Conservation (phyloP, 31 red algal genomes). For the Porphyra umbilicalis region DNA sequence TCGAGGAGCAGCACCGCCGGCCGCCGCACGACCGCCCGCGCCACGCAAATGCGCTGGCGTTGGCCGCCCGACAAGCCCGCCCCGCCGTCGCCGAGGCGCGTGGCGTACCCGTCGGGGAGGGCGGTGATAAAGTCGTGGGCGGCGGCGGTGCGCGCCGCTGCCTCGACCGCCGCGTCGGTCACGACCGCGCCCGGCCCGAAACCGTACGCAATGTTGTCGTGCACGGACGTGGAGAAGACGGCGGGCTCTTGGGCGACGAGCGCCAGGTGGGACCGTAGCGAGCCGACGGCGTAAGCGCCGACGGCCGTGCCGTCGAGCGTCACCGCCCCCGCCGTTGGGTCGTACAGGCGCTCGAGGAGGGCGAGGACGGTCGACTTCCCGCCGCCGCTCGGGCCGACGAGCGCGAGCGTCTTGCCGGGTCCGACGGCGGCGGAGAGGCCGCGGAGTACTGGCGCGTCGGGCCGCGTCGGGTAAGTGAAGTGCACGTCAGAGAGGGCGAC, state of each 20-base stretch:
- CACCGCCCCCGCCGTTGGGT: slow-evolving; percentile 26
- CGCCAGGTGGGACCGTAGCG: slow-evolving; percentile 42
- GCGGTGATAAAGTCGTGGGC: slow-evolving; percentile 81
- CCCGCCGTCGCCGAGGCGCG: slow-evolving; percentile 77
- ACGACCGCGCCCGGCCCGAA: slow-evolving; percentile 29
- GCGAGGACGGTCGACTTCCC: slow-evolving; percentile 55
- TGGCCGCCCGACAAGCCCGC: slow-evolving; percentile 77
- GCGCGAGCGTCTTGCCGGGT: slow-evolving; percentile 69
- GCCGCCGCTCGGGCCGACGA: slow-evolving; percentile 70
- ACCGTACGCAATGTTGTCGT: slow-evolving; percentile 70
- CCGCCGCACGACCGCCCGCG: slow-evolving; percentile 63
- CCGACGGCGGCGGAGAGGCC: slow-evolving; percentile 58
- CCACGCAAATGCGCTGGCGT: slow-evolving; percentile 89
- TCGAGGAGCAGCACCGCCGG: slow-evolving; percentile 87
- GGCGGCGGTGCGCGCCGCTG: slow-evolving; percentile 65
- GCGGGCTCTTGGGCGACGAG: slow-evolving; percentile 76
- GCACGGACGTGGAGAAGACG: slow-evolving; percentile 62
- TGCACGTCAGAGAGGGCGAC: slow-evolving; percentile 32
- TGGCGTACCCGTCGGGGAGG: slow-evolving; percentile 77
- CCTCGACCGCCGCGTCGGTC: slow-evolving; percentile 58
- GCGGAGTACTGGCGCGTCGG: slow-evolving; percentile 65
- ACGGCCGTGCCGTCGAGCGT: slow-evolving; percentile 16
- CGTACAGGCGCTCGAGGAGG: slow-evolving; percentile 82
- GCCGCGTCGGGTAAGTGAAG: slow-evolving; percentile 52
- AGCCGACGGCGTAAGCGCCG: slow-evolving; percentile 14